Evolutionary conservation across 306 rosid genomes (phyloP).

Genomic region (Fagus sylvatica): DNA sequence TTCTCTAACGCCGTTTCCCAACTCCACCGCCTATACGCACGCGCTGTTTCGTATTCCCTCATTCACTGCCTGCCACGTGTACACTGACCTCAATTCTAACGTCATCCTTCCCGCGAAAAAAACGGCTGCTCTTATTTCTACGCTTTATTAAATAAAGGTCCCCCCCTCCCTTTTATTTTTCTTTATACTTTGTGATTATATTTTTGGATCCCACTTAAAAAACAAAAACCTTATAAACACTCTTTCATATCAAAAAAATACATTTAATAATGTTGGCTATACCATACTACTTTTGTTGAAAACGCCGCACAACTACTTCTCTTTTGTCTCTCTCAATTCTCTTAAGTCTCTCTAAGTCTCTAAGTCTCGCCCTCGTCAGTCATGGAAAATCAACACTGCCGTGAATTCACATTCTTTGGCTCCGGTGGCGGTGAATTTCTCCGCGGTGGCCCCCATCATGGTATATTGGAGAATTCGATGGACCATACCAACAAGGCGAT

Average conservation of each 20-base stretch:
- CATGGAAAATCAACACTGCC: conserved; percentile 38
- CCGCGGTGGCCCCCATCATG: conserved; percentile 3
- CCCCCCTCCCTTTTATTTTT: background rate
- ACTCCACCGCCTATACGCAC: background rate
- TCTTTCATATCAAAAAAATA: background rate
- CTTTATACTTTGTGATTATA: background rate
- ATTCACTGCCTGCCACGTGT: background rate
- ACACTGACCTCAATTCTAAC: conserved; percentile 3
- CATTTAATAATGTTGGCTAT: background rate
- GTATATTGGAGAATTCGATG: background rate
- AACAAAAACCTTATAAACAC: too few relatives aligned
- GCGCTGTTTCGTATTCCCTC: background rate
- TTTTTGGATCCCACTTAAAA: too few relatives aligned
- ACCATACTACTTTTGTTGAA: conserved; percentile 14
- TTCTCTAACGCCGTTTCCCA: conserved; percentile 18
- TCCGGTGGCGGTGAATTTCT: conserved; percentile 12
- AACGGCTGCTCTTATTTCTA: conserved; percentile 17
- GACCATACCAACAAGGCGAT: background rate
- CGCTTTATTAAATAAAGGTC: background rate
- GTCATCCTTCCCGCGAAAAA: conserved; percentile 16
- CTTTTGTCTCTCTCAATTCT: background rate
- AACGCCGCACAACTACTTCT: conserved; percentile 14
- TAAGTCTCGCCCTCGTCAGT: background rate
- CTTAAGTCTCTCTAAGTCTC: background rate
- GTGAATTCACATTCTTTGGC: conserved; percentile 34